Evolutionary conservation across 352 stramenopile genomes (phyloP), one percentile per base, ranked within the genome.

Genomic region (Peronospora belbahrii): DNA sequence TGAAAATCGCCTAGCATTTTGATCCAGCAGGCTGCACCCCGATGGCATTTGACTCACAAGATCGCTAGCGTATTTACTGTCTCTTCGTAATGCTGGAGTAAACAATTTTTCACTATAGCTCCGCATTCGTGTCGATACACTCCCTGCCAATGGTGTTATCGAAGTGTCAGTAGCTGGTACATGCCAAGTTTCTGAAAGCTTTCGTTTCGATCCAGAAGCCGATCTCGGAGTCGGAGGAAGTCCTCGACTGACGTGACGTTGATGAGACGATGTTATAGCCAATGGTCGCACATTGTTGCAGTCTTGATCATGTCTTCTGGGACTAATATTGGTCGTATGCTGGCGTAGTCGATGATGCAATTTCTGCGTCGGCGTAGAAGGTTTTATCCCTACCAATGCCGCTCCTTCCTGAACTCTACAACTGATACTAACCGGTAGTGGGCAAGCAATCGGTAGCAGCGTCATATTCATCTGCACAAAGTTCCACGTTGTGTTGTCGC

Each of bases 401-500:
- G 67, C 50, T n/a, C 65, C 65, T 38, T 83, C 73, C 19, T 82
- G 59, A 22, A 74, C 41, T 11, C 64, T 67, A 41, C 74, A 52
- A 7, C 38, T 40, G 14, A 81, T 58, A 18, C 48, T 71, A 19
- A 88, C 73, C 2, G 75, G 78, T 31, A 83, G 48, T 22, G 78
- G 78, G 1, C 74, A 70, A 28, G 78, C 78, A 45, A 90, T 90
- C 2, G 78, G 78, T 25, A 90, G 50, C 32, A 90, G 59, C 37
- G 67, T 74, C 78, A 88, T 90, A 53, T 90, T 90, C 78, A 90
- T 90, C 60, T 88, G 75, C 27, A 90, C 78, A 42, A 90, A 90
- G 52, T 48, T 90, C 78, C 78, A 90, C 10, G 75, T 80, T 10
- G 67, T 32, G 23, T 22, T 52, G 23, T 59, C 49, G 19, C 33